Percentiles rank a stretch among this genome's conserved stretches.
phyloP scores from a whole-genome alignment of 805 yeast species.

The Cyberlindnera amylophila region DNA sequence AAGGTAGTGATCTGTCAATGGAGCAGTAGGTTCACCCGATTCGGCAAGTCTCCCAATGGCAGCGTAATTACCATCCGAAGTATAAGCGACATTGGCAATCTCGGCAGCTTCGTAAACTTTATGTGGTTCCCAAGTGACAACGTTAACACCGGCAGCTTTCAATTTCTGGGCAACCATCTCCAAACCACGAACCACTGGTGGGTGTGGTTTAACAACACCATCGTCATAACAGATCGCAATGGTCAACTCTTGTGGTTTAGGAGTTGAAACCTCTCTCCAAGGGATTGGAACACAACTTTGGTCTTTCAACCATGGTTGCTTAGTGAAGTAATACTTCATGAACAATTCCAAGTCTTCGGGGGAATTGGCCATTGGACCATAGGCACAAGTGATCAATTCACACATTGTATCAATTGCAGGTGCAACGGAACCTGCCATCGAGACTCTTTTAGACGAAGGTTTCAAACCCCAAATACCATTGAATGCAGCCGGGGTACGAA shows the following conservation, averaged over 20 bases:
- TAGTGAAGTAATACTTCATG: conserved; percentile 49
- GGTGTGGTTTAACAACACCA: conserved; percentile 62
- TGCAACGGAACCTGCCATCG: conserved; percentile 25
- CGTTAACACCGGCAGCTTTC: conserved; percentile 53
- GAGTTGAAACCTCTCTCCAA: conserved; percentile 35
- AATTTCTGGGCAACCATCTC: conserved; percentile 51
- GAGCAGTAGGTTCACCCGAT: conserved; percentile 68
- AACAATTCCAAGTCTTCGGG: conserved; percentile 65
- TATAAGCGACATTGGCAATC: conserved; percentile 51
- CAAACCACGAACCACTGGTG: conserved; percentile 59
- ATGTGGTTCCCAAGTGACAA: conserved; percentile 55
- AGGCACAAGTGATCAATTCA: conserved; percentile 60
- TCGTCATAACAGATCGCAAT: conserved; percentile 64
- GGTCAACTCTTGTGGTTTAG: conserved; percentile 42
- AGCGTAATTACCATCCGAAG: conserved; percentile 63
- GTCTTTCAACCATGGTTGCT: conserved; percentile 57
- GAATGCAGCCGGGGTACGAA: conserved; percentile 66
- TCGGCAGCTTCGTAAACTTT: conserved; percentile 55
- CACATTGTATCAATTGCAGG: conserved; percentile 24
- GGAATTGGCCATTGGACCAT: conserved; percentile 65
- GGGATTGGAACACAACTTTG: conserved; percentile 33
- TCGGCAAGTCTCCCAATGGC: conserved; percentile 47
- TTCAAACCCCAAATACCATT: conserved; percentile 60
- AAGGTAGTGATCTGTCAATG: conserved; percentile 60
- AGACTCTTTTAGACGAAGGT: conserved; percentile 55